phyloP scores from a whole-genome alignment of 179 eudicot genomes.

The Silene noctiflora region DNA sequence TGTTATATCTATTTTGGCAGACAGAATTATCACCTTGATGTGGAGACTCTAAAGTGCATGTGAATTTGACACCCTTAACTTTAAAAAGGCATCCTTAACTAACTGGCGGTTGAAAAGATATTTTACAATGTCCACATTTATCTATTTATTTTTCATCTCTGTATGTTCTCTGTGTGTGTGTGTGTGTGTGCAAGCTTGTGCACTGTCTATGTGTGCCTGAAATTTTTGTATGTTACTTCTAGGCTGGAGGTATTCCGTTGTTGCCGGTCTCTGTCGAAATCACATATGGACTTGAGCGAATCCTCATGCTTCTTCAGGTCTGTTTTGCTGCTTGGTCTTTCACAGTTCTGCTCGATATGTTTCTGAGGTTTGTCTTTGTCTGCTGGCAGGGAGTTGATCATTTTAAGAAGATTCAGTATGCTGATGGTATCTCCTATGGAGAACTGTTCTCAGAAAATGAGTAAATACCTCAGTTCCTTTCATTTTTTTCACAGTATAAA shows the following conservation, averaged over 20 bases:
- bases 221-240: slow-evolving; percentile 9
- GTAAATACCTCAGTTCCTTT: slow-evolving; percentile 33
- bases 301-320: slow-evolving; percentile 97
- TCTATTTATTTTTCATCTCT: slow-evolving; percentile 5
- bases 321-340: slow-evolving; percentile 10
- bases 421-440: slow-evolving; percentile 95
- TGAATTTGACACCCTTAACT: not conserved
- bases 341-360: slow-evolving; percentile 1
- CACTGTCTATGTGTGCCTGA: slow-evolving; percentile 2
- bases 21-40: too few species aligned
- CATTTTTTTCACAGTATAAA: not conserved
- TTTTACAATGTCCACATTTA: not conserved
- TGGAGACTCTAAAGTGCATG: too few species aligned
- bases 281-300: slow-evolving; percentile 97
- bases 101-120: not conserved
- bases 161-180: not conserved
- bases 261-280: slow-evolving; percentile 95
- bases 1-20: too few species aligned
- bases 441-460: slow-evolving; percentile 95
- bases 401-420: slow-evolving; percentile 92
- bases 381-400: slow-evolving; percentile 88
- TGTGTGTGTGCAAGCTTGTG: not conserved
- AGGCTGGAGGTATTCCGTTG: slow-evolving; percentile 95
- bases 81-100: not conserved
- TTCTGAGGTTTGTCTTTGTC: slow-evolving; percentile 22